Base-by-base conservation (phyloP, 2,329 filamentous ascomycete genomes). In the Hypoxylon sp. region DNA sequence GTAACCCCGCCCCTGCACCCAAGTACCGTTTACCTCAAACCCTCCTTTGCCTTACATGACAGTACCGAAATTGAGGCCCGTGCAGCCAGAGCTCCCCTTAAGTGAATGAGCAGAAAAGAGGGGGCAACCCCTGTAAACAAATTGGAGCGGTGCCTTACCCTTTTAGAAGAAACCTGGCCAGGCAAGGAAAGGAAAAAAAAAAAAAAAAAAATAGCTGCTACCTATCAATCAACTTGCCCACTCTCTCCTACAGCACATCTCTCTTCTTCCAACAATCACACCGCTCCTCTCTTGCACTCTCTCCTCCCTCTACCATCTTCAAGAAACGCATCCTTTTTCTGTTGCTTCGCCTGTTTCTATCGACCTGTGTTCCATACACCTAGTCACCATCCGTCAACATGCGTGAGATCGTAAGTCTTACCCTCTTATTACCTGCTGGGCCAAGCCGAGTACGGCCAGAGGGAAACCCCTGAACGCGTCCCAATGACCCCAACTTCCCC, bases 321-420 rank as follows among this genome's bases (percentile, higher is more conserved):
- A 24, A 38, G 60, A 59, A 54, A 62, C 62, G 56, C 62, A 64
- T 64, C 49, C 49, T 55, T 67, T 67, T 68, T 58, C 51, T 42
- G 53, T 62, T 54, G 54, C 64, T 67, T 65, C 64, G 62, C 64
- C 10, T 66, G 60, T 55, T 67, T 56, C 59, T 66, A 67, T 58
- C 58, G 37, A 59, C 51, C 55, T 26, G 61, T 66, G 61, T 70
- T 60, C 55, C 55, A 62, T 64, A 67, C 58, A 61, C 55, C 40
- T 62, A 65, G 64, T 62, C 62, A 65, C 61, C 65, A 69, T 71
- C 70, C 71, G 72, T 73, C 84, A 88, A 80, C 68, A 89, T 89
- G 87, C 86, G 87, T 86, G 87, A 89, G 81, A 89, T 89, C 75
- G 86, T 89, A 81, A 78, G 86, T 86, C 48, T 58, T 62, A 55